A percentile compares a stretch with the other conserved stretches of the same genome.
phyloP scores from a whole-genome alignment of 352 stramenopile species.

The Phytopythium delawarense region DNA sequence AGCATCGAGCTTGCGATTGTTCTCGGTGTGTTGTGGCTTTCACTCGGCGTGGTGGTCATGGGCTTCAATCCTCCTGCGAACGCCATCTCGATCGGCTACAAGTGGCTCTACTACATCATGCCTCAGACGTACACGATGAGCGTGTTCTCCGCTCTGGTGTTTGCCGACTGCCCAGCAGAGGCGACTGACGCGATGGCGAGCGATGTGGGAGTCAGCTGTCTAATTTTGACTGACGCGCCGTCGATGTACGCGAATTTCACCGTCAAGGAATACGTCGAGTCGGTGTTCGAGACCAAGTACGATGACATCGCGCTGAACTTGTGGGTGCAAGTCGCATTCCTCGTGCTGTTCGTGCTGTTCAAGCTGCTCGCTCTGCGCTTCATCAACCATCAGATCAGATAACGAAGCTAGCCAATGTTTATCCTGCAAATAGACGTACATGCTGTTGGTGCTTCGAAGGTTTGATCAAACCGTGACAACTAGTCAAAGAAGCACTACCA shows the following conservation, averaged over 20 bases:
- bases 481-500: too few species aligned
- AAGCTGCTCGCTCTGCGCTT: constrained; percentile 5
- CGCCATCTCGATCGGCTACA: constrained; percentile 17
- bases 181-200: not conserved
- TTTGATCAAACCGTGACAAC: too few species aligned
- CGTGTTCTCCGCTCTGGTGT: constrained; percentile 11
- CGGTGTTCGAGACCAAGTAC: constrained; percentile 5
- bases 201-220: constrained; percentile 11
- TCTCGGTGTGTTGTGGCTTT: constrained; percentile 20
- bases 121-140: constrained; percentile 18
- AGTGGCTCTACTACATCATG: constrained; percentile 17
- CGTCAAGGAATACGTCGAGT: constrained; percentile 6
- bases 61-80: constrained; percentile 29
- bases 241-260: constrained; percentile 10
- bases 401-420: not conserved
- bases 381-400: constrained; percentile 6
- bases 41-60: constrained; percentile 34
- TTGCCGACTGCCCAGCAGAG: constrained; percentile 12
- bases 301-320: constrained; percentile 5
- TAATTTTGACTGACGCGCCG: constrained; percentile 9
- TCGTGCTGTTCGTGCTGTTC: constrained; percentile 5
- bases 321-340: not conserved
- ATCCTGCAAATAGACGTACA: too few species aligned
- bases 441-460: too few species aligned
- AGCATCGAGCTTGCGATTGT: constrained; percentile 20